Percentiles rank a stretch among this genome's conserved stretches.
phyloP scores from a whole-genome alignment of 768 basidiomycete species.

The Chalciporus pseudorubinellus region DNA sequence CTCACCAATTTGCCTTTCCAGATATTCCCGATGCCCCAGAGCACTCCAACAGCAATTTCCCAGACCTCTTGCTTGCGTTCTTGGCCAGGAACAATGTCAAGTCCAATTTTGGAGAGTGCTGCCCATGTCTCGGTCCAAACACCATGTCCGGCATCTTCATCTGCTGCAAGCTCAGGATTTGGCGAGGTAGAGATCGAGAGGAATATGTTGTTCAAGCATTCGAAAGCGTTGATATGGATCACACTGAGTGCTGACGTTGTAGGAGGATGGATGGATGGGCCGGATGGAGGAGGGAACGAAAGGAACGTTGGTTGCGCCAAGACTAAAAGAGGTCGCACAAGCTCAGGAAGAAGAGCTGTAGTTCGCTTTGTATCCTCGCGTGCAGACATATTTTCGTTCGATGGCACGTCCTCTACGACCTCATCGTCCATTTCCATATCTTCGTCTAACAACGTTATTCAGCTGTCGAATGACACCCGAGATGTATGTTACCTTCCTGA shows the following conservation, averaged over 20 bases:
- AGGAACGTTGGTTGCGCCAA: slow-evolving; percentile 74
- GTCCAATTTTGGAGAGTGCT: slow-evolving; percentile 57
- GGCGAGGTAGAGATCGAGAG: slow-evolving; percentile 61
- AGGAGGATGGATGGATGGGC: slow-evolving; percentile 78
- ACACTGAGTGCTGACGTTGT: slow-evolving; percentile 83
- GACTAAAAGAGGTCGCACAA: slow-evolving; percentile 66
- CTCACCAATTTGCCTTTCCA: slow-evolving; percentile 69
- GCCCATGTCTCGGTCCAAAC: slow-evolving; percentile 71
- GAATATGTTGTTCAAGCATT: slow-evolving; percentile 89
- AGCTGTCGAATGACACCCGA: slow-evolving; percentile 11
- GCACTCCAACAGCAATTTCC: slow-evolving; percentile 74
- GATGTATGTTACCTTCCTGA: slow-evolving; percentile 33
- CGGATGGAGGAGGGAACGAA: slow-evolving; percentile 74
- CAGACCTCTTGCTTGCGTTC: slow-evolving; percentile 74
- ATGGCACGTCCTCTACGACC: slow-evolving; percentile 22
- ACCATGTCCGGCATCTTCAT: slow-evolving; percentile 46
- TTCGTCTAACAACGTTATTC: slow-evolving; percentile 40
- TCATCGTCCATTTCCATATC: slow-evolving; percentile 41
- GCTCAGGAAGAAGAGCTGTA: slow-evolving; percentile 45
- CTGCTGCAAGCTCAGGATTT: slow-evolving; percentile 40
- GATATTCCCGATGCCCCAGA: slow-evolving; percentile 84
- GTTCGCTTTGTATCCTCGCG: slow-evolving; percentile 30
- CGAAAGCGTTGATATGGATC: slow-evolving; percentile 81
- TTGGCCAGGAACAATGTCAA: slow-evolving; percentile 57
- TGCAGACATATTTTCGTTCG: slow-evolving; percentile 18